A percentile compares a stretch with the other conserved stretches of the same genome.
Evolutionary conservation across 768 basidiomycete genomes (phyloP).

Genomic region (Kwoniella mangroviensis): DNA sequence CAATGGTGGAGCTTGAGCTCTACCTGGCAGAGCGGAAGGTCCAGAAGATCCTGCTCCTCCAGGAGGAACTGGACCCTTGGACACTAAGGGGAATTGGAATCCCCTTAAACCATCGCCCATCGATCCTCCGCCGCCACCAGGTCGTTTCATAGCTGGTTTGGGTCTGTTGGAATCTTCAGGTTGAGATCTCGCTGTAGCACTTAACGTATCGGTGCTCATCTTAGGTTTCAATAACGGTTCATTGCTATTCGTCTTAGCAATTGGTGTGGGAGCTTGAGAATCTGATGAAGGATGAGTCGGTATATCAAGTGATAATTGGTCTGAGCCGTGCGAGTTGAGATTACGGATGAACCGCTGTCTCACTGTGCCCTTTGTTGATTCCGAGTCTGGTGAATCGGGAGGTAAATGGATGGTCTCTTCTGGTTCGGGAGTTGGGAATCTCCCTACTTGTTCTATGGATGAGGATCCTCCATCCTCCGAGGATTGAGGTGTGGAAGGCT

Average conservation of each 20-base stretch:
- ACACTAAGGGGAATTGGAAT: conserved; percentile 51
- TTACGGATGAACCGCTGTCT: conserved; percentile 2
- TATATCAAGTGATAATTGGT: conserved; percentile 4
- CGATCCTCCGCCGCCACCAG: conserved; percentile 41
- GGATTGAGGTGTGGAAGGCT: conserved; percentile 42
- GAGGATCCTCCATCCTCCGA: conserved; percentile 35
- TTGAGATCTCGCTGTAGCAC: conserved; percentile 37
- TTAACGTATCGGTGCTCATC: conserved; percentile 38
- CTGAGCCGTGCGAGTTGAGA: neutral
- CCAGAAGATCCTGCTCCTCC: conserved; percentile 8
- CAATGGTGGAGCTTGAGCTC: conserved; percentile 23
- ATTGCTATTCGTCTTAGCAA: conserved; percentile 3
- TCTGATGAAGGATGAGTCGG: neutral
- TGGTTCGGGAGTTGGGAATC: conserved; percentile 33
- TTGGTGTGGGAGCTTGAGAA: conserved; percentile 20
- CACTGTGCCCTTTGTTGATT: neutral
- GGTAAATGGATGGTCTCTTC: conserved; percentile 25
- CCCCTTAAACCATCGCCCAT: conserved; percentile 47
- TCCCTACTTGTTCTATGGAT: conserved; percentile 31
- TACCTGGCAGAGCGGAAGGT: conserved; percentile 1
- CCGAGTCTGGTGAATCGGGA: conserved; percentile 5
- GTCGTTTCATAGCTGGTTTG: conserved; percentile 24
- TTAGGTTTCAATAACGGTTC: conserved; percentile 24
- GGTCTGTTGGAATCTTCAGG: conserved; percentile 23
- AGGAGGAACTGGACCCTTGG: conserved; percentile 19